Conservation (phyloP, 148 eudicot species). For the Diospyros kaki region DNA sequence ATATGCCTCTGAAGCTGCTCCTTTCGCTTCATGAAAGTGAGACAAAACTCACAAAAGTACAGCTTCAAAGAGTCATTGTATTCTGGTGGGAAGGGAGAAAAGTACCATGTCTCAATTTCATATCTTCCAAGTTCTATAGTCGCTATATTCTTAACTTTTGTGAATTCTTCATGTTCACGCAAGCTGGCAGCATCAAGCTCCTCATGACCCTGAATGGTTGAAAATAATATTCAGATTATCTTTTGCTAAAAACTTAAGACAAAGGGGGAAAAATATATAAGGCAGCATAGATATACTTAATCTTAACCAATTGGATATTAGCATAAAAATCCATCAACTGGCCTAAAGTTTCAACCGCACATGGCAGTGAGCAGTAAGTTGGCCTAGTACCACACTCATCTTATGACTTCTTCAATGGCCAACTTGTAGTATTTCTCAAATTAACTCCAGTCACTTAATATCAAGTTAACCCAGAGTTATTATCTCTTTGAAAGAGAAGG, state of each 20-base stretch:
- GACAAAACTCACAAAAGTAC: constrained; percentile 96
- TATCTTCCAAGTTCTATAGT: constrained; percentile 93
- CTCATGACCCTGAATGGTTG: constrained; percentile 69
- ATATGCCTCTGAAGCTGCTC: constrained; percentile 95
- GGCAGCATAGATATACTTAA: too few relatives aligned
- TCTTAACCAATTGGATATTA: too few relatives aligned
- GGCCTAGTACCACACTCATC: too few relatives aligned
- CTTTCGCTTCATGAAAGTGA: constrained; percentile 93
- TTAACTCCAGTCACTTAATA: too few relatives aligned
- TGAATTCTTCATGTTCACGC: constrained; percentile 99
- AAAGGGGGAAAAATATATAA: too few relatives aligned
- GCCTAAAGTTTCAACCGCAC: too few relatives aligned
- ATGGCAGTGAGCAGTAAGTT: too few relatives aligned
- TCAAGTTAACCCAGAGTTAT: too few relatives aligned
- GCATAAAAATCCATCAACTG: too few relatives aligned
- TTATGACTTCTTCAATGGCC: too few relatives aligned
- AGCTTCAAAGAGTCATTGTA: constrained; percentile 91
- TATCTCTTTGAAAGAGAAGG: too few relatives aligned
- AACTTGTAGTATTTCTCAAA: too few relatives aligned
- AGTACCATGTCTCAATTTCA: constrained; percentile 99
- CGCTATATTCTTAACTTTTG: constrained; percentile 95
- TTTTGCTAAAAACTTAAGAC: background rate
- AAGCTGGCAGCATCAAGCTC: constrained; percentile 99
- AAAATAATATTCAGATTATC: constrained; percentile 6
- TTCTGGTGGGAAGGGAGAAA: constrained; percentile 98